These are phyloP conservation scores for Podosphaera fusca DNA, from an alignment of 2,329 filamentous ascomycete genomes.

Conservation along the genomic window DNA sequence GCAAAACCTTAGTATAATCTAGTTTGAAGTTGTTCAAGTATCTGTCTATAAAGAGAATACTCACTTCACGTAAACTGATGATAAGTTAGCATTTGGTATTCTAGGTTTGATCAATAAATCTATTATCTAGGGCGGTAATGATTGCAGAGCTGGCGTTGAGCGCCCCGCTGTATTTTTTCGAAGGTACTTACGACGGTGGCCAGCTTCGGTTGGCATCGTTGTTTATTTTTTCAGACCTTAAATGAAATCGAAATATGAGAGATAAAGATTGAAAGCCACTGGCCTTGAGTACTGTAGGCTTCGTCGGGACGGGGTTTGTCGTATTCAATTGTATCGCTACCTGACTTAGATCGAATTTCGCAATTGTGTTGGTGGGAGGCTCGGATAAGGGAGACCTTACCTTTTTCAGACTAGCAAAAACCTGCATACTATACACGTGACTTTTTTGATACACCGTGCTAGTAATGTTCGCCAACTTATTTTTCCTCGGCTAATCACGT, in stretches of 20 bases:
- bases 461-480: no score
- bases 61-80: constrained; percentile 73
- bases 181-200: constrained; percentile 60
- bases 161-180: not conserved
- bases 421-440: no score
- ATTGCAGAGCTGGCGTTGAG: constrained; percentile 2
- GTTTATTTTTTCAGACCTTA: constrained; percentile 26
- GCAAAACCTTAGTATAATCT: not conserved
- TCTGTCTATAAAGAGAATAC: constrained; percentile 20
- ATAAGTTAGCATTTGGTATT: constrained; percentile 12
- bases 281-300: constrained; percentile 14
- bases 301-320: constrained; percentile 11
- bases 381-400: not conserved
- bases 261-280: constrained; percentile 11
- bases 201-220: constrained; percentile 75
- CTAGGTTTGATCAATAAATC: not conserved
- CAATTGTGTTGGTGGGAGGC: constrained; percentile 4
- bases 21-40: not conserved
- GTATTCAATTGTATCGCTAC: constrained; percentile 12
- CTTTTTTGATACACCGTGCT: no score
- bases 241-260: constrained; percentile 17
- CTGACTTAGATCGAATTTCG: constrained; percentile 1
- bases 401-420: not conserved
- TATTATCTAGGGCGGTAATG: not conserved
- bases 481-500: no score